Base-by-base conservation (phyloP, 139 green algal species). In the Chlorella vulgaris region DNA sequence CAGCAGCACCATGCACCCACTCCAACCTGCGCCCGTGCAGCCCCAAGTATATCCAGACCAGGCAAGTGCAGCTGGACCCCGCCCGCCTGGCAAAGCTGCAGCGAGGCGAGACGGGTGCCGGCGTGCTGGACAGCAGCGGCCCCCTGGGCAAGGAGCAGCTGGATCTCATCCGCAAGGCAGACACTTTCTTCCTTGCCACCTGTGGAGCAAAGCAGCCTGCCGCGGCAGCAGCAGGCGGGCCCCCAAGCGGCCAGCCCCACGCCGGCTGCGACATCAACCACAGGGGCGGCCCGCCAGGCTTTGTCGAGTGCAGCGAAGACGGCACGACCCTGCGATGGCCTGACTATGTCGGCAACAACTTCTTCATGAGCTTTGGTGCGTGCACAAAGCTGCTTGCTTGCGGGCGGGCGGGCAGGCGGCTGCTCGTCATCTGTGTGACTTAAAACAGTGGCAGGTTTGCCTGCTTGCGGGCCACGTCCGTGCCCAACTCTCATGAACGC, bases 261-360 rank as follows among this genome's bases (percentile, higher is more conserved):
- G 40, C 40, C 3, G 69, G 69, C 0, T 8, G 22, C 19, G 85
- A 89, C 70, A 35, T 89, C 53, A 81, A 51, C 31, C 85, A 89
- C 76, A 61, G 85, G 0, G 85, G 85, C 71, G 85, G 85, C 2
- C 39, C n/a, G n/a, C 70, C 69, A 3, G 85, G 85, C 42, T 89
- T 87, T 43, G 61, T 87, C 62, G 31, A 74, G 67, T 36, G 15
- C 0, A 35, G 36, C 7, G 71, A 78, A 29, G 35, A 4, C 40
- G 74, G 50, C 38, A 8, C 50, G 5, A 43, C 29, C 28, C 77
- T 89, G 28, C 50, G 62, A 22, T 89, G 85, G 85, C 51, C 68
- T 7, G 85, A 89, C 53, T 89, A 81, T 61, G 61, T 28, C 3
- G 85, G 85, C 69, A 89, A 89, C 77, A 62, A 68, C 65, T 80